phyloP scores from a whole-genome alignment of 495 filamentous ascomycete genomes.

The Penicillium pancosmium region DNA sequence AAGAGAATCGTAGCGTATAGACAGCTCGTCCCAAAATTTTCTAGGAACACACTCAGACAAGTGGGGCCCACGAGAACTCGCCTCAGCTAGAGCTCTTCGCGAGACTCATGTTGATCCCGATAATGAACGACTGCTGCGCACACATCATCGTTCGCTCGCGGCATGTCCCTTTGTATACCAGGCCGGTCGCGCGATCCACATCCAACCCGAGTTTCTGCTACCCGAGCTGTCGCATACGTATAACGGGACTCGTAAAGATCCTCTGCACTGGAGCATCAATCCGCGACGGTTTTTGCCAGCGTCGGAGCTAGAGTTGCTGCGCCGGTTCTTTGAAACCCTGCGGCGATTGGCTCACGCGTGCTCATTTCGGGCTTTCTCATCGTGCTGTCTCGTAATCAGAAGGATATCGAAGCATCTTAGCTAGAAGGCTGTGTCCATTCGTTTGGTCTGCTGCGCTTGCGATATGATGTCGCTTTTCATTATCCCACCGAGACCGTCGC shows the following conservation, averaged over 20 bases:
- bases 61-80: conserved; percentile 17
- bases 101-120: conserved; percentile 5
- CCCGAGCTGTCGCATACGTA: conserved; percentile 17
- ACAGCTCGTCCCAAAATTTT: not conserved
- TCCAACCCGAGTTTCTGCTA: conserved; percentile 19
- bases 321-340: conserved; percentile 20
- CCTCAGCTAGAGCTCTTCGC: conserved; percentile 11
- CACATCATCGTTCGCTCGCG: conserved; percentile 19
- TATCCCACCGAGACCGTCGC: conserved; percentile 13
- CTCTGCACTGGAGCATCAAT: conserved; percentile 13
- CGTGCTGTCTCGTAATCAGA: conserved; percentile 18
- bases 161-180: conserved; percentile 22
- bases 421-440: conserved; percentile 20
- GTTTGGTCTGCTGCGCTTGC: conserved; percentile 22
- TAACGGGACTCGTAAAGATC: conserved; percentile 19
- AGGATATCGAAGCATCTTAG: conserved; percentile 23
- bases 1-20: not conserved
- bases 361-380: conserved; percentile 27
- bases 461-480: conserved; percentile 20
- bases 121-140: conserved; percentile 16
- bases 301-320: conserved; percentile 15
- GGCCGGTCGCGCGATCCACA: conserved; percentile 25
- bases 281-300: conserved; percentile 18
- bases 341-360: conserved; percentile 18
- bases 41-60: conserved; percentile 17